A percentile compares a stretch with the other conserved stretches of the same genome.
phyloP scores from a whole-genome alignment of 176 grass and related monocot genomes.

The Themeda triandra region DNA sequence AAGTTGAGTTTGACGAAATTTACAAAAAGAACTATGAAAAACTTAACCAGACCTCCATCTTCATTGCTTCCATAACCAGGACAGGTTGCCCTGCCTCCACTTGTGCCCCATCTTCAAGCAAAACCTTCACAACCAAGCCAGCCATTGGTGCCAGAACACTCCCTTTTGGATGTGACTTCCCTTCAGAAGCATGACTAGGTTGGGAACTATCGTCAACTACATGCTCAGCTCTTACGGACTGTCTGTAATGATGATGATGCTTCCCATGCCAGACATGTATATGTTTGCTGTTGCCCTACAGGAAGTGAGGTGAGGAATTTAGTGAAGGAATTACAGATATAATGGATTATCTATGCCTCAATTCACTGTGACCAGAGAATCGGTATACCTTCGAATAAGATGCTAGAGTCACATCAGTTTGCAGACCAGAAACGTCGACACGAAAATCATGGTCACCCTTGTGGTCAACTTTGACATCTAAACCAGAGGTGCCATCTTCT shows the following conservation, averaged over 20 bases:
- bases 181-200: constrained; percentile 44
- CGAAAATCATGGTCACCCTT: constrained; percentile 54
- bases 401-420: constrained; percentile 74
- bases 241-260: constrained; percentile 81
- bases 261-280: constrained; percentile 93
- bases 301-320: background rate
- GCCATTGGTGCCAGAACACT: constrained; percentile 96
- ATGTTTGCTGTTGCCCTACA: constrained; percentile 67
- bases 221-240: constrained; percentile 51
- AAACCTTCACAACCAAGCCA: constrained; percentile 87
- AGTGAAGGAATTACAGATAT: background rate
- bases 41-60: constrained; percentile 76
- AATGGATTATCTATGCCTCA: background rate
- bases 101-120: constrained; percentile 64
- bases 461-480: constrained; percentile 71
- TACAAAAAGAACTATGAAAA: background rate
- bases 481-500: constrained; percentile 61
- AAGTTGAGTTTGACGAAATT: background rate
- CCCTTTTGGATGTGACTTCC: constrained; percentile 66
- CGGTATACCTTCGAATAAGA: constrained; percentile 70
- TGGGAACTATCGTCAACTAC: constrained; percentile 51
- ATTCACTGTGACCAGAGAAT: background rate
- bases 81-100: constrained; percentile 76
- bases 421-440: constrained; percentile 71
- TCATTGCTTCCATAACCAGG: constrained; percentile 99